Percentiles rank a stretch among this genome's conserved stretches.
phyloP scores from a whole-genome alignment of 2,329 filamentous ascomycete genomes.

The Colletotrichum sublineola region DNA sequence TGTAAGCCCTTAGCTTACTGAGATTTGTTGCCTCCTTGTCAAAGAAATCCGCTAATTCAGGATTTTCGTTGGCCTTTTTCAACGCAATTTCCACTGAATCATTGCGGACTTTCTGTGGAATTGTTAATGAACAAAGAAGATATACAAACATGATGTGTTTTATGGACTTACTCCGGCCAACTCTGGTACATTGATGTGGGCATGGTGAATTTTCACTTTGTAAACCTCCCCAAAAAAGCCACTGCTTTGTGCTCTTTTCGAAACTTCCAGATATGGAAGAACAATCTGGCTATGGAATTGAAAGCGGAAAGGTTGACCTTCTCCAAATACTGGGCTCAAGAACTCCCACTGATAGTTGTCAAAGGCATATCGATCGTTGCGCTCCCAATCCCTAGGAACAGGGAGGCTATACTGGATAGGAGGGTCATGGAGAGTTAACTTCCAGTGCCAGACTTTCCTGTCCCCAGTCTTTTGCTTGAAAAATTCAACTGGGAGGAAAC shows the following conservation, averaged over 20 bases:
- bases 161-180: background rate
- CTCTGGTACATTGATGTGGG: background rate
- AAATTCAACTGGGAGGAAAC: background rate
- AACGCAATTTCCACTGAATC: background rate
- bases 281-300: background rate
- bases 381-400: background rate
- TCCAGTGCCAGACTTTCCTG: too few relatives aligned
- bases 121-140: too few relatives aligned
- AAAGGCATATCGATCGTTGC: background rate
- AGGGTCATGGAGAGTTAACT: background rate
- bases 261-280: background rate
- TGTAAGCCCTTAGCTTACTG: too few relatives aligned
- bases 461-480: too few relatives aligned
- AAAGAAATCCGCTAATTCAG: too few relatives aligned
- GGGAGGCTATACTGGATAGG: too few relatives aligned
- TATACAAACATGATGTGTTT: too few relatives aligned
- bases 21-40: too few relatives aligned
- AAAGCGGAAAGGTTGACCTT: background rate
- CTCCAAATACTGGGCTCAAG: background rate
- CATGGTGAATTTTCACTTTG: conserved; percentile 6
- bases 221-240: conserved; percentile 23
- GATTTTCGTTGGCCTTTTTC: background rate
- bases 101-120: background rate
- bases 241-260: background rate
- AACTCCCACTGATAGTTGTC: background rate